Evolutionary conservation across 1,284 basidiomycete species (phyloP).

Genomic region (Rugosomyces carneus): DNA sequence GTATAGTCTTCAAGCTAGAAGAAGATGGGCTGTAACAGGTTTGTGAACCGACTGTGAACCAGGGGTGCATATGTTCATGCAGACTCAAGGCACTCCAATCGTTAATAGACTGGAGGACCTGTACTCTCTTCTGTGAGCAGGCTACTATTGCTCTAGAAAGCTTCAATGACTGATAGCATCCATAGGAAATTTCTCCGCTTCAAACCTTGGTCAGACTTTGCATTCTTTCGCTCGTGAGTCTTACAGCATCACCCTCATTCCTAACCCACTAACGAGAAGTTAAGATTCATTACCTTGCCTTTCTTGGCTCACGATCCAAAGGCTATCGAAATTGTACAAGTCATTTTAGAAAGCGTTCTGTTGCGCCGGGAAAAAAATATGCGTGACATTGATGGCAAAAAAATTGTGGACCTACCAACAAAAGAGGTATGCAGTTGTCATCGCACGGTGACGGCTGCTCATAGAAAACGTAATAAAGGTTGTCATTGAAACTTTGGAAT

Average conservation of each 20-base stretch:
- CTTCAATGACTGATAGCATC: not conserved
- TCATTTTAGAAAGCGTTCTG: slow-evolving; percentile 84
- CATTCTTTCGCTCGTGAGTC: slow-evolving; percentile 78
- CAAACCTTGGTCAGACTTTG: slow-evolving; percentile 87
- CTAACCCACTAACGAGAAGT: not conserved
- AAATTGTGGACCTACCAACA: slow-evolving; percentile 83
- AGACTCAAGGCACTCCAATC: slow-evolving; percentile 81
- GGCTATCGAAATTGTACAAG: slow-evolving; percentile 89
- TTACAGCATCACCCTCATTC: not conserved
- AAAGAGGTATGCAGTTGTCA: slow-evolving; percentile 58
- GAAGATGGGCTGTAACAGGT: slow-evolving; percentile 89
- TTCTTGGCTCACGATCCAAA: slow-evolving; percentile 85
- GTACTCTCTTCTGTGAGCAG: slow-evolving; percentile 73
- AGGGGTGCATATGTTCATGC: not conserved
- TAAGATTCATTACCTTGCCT: slow-evolving; percentile 82
- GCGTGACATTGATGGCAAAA: slow-evolving; percentile 83
- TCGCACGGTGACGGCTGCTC: not conserved
- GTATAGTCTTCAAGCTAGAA: slow-evolving; percentile 74
- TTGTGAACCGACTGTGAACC: not conserved
- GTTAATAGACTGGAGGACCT: slow-evolving; percentile 94
- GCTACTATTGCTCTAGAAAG: slow-evolving; percentile 5
- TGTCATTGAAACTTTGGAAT: slow-evolving; percentile 64
- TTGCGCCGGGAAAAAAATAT: slow-evolving; percentile 94
- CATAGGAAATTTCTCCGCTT: slow-evolving; percentile 82
- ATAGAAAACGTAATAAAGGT: slow-evolving; percentile 32